Evolutionary conservation across 1,139 yeast genomes (phyloP), one percentile per base, ranked within the genome.

Genomic region (Hanseniaspora uvarum): DNA sequence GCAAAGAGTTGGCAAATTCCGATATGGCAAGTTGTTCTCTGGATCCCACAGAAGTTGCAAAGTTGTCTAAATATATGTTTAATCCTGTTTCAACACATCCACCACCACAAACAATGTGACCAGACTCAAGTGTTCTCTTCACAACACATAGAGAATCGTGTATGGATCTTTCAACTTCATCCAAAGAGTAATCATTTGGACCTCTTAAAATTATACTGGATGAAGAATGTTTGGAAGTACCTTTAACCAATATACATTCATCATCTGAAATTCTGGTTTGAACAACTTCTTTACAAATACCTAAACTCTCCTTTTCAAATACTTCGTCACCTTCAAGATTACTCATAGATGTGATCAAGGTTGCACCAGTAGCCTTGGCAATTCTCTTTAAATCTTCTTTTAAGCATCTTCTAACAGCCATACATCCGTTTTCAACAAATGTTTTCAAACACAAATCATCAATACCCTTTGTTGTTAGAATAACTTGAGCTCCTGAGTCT

Each of bases 21-120:
- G 96, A 95, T 70, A 94, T 92, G 10, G 98, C 98, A 63, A 92
- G 77, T 70, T 94, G 99, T 70, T 94, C 99, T 66, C 99, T 81
- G 23, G 96, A 87, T 3, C 97, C 97, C 56, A 89, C 92, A 1
- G 97, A 88, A 10, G 98, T 92, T 46, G 98, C 98, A 70, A 94
- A 92, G 68, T 87, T 92, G 70, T 94, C 98, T 67, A 94, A 76
- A 68, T 87, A 94, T 56, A 94, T 88, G 72, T 88, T 89, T 63
- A 94, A 77, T 11, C 98, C 96, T 47, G 96, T 77, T 72, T 94
- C 99, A 48, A 92, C 98, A 23, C 97, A 96, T 59, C 99, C 99
- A 59, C 98, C 99, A 56, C 99, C 99, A 47, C 98, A 97, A 10
- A 94, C 98, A 56, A 94, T 94, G 60, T 78, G 72, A 16, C 97